Conservation (phyloP, 1,139 yeast species). For the Geotrichum histeridarum region DNA sequence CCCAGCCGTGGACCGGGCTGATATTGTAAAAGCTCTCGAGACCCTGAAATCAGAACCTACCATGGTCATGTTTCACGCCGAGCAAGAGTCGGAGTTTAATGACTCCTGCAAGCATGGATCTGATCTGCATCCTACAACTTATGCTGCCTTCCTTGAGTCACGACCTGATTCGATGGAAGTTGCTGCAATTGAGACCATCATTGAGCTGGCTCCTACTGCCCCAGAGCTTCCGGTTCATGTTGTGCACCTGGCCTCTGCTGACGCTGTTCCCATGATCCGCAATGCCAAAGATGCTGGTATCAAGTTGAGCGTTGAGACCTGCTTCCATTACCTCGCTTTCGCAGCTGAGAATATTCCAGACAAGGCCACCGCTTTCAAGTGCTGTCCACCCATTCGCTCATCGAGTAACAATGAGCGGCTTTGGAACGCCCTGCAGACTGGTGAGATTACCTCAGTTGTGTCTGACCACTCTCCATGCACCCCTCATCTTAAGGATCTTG, state of each 20-base stretch:
- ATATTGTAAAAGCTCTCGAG: slow-evolving; percentile 62
- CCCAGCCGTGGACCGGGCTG: slow-evolving; percentile 65
- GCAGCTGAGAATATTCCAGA: slow-evolving; percentile 71
- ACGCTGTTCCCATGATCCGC: slow-evolving; percentile 64
- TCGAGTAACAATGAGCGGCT: slow-evolving; percentile 62
- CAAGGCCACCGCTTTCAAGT: slow-evolving; percentile 76
- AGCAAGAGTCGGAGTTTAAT: slow-evolving; percentile 54
- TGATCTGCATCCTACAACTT: slow-evolving; percentile 44
- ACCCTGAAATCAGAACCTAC: slow-evolving; percentile 59
- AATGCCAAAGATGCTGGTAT: slow-evolving; percentile 58
- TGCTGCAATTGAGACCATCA: slow-evolving; percentile 69
- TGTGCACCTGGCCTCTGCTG: slow-evolving; percentile 82
- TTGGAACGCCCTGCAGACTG: slow-evolving; percentile 69
- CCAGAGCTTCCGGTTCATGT: slow-evolving; percentile 69
- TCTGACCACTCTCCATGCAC: slow-evolving; percentile 96
- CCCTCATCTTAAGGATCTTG: slow-evolving; percentile 77
- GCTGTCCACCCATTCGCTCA: slow-evolving; percentile 90
- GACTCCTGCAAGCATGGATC: slow-evolving; percentile 37
- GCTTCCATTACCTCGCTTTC: slow-evolving; percentile 82
- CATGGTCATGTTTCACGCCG: slow-evolving; percentile 88
- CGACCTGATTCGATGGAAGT: slow-evolving; percentile 87
- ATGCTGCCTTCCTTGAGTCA: slow-evolving; percentile 70
- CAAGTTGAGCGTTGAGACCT: slow-evolving; percentile 78
- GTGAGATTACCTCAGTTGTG: slow-evolving; percentile 76
- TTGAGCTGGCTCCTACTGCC: slow-evolving; percentile 51